Evolutionary conservation across 2,329 filamentous ascomycete genomes (phyloP), one percentile per base, ranked within the genome.

Genomic region (Ilyonectria robusta): DNA sequence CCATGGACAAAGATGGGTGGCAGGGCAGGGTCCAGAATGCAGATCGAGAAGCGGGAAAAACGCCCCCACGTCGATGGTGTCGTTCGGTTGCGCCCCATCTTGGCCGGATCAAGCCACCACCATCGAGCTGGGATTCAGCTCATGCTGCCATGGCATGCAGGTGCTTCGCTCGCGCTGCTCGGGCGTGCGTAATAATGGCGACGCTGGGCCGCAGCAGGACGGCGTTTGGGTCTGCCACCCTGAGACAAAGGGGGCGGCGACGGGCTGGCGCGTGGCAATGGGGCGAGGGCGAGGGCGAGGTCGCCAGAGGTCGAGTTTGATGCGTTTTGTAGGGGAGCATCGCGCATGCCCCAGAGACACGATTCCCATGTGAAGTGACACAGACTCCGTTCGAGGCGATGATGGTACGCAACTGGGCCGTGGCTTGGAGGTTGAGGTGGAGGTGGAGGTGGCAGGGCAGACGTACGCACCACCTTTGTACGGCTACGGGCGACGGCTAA

Each of bases 101-200:
- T 50, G 33, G 44, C 59, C 53, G 37, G 59, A 50, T 56, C 59
- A 56, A 62, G 59, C 59, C 59, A 56, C 42, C 19, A 21, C 59
- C 53, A 42, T 33, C 51, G 44, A 42, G 59, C 53, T 42, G 44
- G 44, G 37, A 47, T 61, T 62, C 59, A 62, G 59, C 59, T 53
- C 17, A n/a, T 37, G 31, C 17, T 26, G 15, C 48, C n/a, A 53
- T 53, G n/a, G 31, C 50, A 19, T 53, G 50, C 50, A 19, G 53
- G 53, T 55, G 35, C 35, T 55, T 40, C 6, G 37, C 10, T 26
- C 26, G 31, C 31, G 31, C 31, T 33, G 31, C 31, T 33, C 11
- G 31, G 11, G 31, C 31, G 31, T 33, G 31, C 31, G 31, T 33
- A 33, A 33, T 33, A 33, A 33, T 33, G 31, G 31, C 31, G 11